A percentile compares a stretch with the other conserved stretches of the same genome.
Conservation (phyloP, 1,284 basidiomycete species). For the Fomitopsis pinicola region DNA sequence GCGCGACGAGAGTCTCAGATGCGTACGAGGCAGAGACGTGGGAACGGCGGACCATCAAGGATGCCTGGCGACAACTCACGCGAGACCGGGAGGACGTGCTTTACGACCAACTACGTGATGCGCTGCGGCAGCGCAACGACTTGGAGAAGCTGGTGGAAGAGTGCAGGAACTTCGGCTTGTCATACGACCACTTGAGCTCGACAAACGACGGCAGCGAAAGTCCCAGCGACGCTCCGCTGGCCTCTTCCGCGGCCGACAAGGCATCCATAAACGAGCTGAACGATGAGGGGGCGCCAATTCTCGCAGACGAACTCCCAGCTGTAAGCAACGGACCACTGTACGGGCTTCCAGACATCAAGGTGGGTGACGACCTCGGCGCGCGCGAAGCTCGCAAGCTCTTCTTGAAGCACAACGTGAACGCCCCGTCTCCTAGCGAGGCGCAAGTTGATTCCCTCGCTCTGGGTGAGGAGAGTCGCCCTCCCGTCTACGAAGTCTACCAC, state of each 20-base stretch:
- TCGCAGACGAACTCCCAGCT: neutral
- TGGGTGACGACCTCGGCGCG: neutral
- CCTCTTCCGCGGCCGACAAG: too few relatives aligned
- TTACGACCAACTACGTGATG: neutral
- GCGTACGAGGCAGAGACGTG: neutral
- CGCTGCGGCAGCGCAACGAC: neutral
- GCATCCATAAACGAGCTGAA: neutral
- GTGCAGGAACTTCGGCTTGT: neutral
- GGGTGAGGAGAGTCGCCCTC: neutral
- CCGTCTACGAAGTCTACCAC: neutral
- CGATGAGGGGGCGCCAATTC: neutral
- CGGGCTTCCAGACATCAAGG: neutral
- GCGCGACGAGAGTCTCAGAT: neutral
- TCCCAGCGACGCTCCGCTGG: too few relatives aligned
- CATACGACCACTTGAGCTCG: neutral
- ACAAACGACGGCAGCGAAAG: too few relatives aligned
- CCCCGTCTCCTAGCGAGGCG: neutral
- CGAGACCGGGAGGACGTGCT: neutral
- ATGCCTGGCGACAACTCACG: neutral
- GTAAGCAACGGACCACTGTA: neutral
- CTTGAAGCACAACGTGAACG: neutral
- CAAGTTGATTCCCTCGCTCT: neutral
- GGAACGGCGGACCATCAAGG: neutral
- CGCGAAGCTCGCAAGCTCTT: neutral
- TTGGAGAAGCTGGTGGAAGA: neutral